Evolutionary conservation across 106 monocot species (phyloP).

Genomic region (Alisma plantagoaquatica): DNA sequence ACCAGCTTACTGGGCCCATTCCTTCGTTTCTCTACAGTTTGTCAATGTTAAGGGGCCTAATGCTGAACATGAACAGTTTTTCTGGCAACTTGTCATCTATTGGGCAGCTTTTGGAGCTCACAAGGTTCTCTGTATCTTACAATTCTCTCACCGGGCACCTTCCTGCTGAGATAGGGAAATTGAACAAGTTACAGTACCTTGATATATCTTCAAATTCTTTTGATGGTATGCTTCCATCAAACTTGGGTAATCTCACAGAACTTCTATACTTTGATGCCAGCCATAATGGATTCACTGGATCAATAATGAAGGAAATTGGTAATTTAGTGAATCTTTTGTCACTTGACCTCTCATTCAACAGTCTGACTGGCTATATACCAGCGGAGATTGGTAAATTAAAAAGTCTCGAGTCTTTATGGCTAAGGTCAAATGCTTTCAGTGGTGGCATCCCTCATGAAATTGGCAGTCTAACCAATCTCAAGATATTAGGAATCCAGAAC

Average conservation of each 20-base stretch:
- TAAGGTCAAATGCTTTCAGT: slow-evolving; percentile 56
- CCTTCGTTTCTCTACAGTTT: slow-evolving; percentile 39
- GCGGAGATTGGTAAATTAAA: slow-evolving; percentile 46
- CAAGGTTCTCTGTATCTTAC: slow-evolving; percentile 35
- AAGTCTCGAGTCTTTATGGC: slow-evolving; percentile 42
- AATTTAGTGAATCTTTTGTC: slow-evolving; percentile 37
- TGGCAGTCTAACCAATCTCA: slow-evolving; percentile 51
- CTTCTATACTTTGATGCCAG: slow-evolving; percentile 64
- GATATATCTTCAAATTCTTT: slow-evolving; percentile 60
- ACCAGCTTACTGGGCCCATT: slow-evolving; percentile 42
- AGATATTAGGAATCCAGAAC: slow-evolving; percentile 30
- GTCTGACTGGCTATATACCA: slow-evolving; percentile 49
- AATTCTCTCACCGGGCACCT: slow-evolving; percentile 54
- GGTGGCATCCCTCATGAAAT: slow-evolving; percentile 71
- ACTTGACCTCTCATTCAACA: slow-evolving; percentile 75
- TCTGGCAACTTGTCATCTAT: slow-evolving; percentile 30
- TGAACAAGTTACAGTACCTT: slow-evolving; percentile 42
- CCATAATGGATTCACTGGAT: slow-evolving; percentile 50
- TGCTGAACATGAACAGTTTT: slow-evolving; percentile 45
- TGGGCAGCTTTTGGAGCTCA: slow-evolving; percentile 27
- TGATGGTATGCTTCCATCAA: slow-evolving; percentile 40
- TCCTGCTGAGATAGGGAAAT: slow-evolving; percentile 41
- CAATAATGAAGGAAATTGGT: slow-evolving; percentile 52
- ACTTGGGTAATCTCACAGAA: slow-evolving; percentile 54
- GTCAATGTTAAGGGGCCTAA: slow-evolving; percentile 36